phyloP scores from a whole-genome alignment of 1,139 yeast species.

The Zygoascus sp. region DNA sequence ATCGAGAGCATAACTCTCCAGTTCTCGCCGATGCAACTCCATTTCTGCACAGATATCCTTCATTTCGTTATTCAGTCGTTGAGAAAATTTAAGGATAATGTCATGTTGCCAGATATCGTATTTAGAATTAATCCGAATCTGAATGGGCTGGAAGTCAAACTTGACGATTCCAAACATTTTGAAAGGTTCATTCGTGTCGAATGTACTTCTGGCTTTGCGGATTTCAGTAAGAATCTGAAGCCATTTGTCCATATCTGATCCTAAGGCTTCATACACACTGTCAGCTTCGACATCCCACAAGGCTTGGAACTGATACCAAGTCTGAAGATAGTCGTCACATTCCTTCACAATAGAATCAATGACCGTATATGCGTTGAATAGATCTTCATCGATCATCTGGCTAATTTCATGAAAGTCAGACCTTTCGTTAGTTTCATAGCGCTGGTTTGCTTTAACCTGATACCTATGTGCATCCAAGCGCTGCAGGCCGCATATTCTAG shows the following conservation, averaged over 20 bases:
- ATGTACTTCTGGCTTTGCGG: constrained; percentile 43
- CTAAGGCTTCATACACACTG: constrained; percentile 34
- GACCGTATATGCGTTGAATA: constrained; percentile 20
- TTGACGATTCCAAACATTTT: constrained; percentile 42
- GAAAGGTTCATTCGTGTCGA: constrained; percentile 48
- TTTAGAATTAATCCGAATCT: constrained; percentile 49
- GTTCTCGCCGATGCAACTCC: constrained; percentile 28
- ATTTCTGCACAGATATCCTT: constrained; percentile 32
- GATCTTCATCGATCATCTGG: constrained; percentile 16
- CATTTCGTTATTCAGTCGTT: constrained; percentile 33
- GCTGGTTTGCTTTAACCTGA: constrained; percentile 21
- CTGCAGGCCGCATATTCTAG: constrained; percentile 27
- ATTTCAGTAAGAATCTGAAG: constrained; percentile 44
- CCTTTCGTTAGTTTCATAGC: constrained; percentile 2
- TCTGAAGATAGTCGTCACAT: constrained; percentile 38
- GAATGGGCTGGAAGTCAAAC: constrained; percentile 50
- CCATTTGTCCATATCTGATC: constrained; percentile 46
- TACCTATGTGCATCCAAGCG: constrained; percentile 33
- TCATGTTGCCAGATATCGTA: constrained; percentile 57
- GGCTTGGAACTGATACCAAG: constrained; percentile 56
- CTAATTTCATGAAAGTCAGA: background rate
- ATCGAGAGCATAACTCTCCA: constrained; percentile 38
- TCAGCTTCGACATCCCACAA: constrained; percentile 53
- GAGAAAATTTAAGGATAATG: constrained; percentile 44
- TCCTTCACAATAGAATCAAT: constrained; percentile 28